Evolutionary conservation across 495 filamentous ascomycete species (phyloP), one percentile per base, ranked within the genome.

Genomic region (Penicillium bialowiezense): DNA sequence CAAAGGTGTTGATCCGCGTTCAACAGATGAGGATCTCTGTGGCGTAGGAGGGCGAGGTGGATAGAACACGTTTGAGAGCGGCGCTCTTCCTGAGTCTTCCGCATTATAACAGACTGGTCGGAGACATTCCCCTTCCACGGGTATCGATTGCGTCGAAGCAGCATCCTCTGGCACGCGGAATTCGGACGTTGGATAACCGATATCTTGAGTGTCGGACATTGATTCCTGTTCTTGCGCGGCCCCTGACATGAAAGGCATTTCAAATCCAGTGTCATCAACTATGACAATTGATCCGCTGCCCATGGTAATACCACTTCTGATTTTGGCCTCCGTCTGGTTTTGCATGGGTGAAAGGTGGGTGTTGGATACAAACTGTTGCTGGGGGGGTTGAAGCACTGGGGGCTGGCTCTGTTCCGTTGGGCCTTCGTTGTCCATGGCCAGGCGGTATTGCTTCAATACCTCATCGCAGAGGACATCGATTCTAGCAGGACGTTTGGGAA

Each of bases 251-350:
- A 59, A 33, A 23, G 67, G 66, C 23, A 68, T 54, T 18, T 68
- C 63, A 18, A 71, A 57, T 5, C 71, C 70, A 23, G 71, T 73
- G 38, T 71, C 73, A 63, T 96, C 88, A 13, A 95, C 82, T 55
- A 96, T 93, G 23, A 95, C 81, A 53, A 96, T 93, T 0, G 90
- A 95, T 52, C 88, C 80, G 65, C 89, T 95, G 6, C 88, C 89
- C 31, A 74, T 76, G 0, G 89, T 92, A 26, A 95, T 73, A 23
- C 75, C 83, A 55, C 83, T 87, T 34, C 72, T 64, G 2, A 69
- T 55, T 41, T 78, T 73, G 15, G 54, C 46, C 6, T 49, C 44
- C 2, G 50, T 39, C 9, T 43, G 24, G 29, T 32, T 20, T 31
- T 59, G 37, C 8, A 50, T 32, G 15, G 55, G 21, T 4, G 40